phyloP scores from a whole-genome alignment of 345 rosid species.

The Sonneratia alba region DNA sequence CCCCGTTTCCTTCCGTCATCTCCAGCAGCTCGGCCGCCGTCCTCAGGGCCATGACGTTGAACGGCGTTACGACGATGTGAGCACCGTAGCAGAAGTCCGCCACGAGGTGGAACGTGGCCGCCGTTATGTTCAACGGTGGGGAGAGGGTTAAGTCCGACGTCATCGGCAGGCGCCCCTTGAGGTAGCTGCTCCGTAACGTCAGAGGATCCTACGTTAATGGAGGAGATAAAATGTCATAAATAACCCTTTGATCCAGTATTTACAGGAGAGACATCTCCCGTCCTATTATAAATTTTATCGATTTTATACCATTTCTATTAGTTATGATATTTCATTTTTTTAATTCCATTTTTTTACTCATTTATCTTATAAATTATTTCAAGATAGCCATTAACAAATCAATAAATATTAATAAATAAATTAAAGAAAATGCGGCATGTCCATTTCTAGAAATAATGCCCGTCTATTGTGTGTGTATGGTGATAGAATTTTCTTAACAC shows the following conservation, averaged over 20 bases:
- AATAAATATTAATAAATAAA: too few relatives aligned
- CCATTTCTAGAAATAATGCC: neutral
- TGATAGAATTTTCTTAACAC: too few relatives aligned
- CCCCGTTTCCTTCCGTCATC: slow-evolving; percentile 32
- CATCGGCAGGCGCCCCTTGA: slow-evolving; percentile 52
- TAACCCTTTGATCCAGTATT: neutral
- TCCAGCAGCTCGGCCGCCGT: slow-evolving; percentile 63
- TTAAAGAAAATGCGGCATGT: neutral
- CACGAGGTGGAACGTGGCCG: slow-evolving; percentile 50
- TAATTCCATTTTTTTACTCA: too few relatives aligned
- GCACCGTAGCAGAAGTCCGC: slow-evolving; percentile 59
- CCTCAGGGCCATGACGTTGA: slow-evolving; percentile 50
- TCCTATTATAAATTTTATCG: too few relatives aligned
- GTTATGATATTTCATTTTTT: too few relatives aligned
- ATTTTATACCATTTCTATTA: too few relatives aligned
- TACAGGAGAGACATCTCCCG: too few relatives aligned
- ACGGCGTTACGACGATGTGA: slow-evolving; percentile 51
- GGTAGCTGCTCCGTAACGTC: slow-evolving; percentile 49
- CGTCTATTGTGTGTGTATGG: too few relatives aligned
- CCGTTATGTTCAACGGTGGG: slow-evolving; percentile 67
- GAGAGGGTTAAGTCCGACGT: slow-evolving; percentile 50
- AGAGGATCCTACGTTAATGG: slow-evolving; percentile 42
- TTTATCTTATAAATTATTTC: too few relatives aligned
- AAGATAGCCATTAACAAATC: too few relatives aligned
- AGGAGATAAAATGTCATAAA: slow-evolving; percentile 5